Evolutionary conservation across 2,329 filamentous ascomycete species (phyloP).

Genomic region (Trichoderma koningiopsis): DNA sequence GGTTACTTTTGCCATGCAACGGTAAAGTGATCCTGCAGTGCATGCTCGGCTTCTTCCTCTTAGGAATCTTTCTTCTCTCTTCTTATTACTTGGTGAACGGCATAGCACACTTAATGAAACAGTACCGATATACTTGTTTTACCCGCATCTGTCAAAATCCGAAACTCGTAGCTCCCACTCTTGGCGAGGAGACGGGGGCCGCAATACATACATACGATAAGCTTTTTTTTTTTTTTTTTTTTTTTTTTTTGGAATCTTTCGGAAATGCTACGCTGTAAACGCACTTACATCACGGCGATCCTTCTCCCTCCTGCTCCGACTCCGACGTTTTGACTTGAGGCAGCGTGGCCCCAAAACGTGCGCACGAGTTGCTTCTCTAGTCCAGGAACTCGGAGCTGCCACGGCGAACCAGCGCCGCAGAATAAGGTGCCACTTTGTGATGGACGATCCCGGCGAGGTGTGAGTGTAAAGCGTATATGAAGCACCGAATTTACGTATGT

Average conservation of each 20-base stretch:
- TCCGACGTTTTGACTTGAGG: background rate
- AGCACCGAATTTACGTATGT: background rate
- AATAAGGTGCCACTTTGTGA: background rate
- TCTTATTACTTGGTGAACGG: background rate
- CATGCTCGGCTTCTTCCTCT: background rate
- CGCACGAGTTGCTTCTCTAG: background rate
- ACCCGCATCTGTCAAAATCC: background rate
- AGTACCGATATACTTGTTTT: background rate
- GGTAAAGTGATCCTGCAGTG: background rate
- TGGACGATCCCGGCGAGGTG: background rate
- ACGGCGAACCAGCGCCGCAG: background rate
- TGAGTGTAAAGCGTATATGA: background rate
- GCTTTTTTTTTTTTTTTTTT: background rate
- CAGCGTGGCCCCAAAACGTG: background rate
- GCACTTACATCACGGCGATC: background rate
- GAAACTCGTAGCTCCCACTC: background rate
- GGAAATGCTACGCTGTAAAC: background rate
- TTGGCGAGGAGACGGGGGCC: background rate
- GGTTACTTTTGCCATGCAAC: no score
- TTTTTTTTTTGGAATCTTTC: background rate
- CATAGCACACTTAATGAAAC: background rate
- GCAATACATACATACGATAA: background rate
- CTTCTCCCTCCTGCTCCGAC: background rate
- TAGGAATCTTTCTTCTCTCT: background rate
- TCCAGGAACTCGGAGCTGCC: background rate